Evolutionary conservation across 495 filamentous ascomycete genomes (phyloP).

Genomic region (Talaromyces thailandensis): DNA sequence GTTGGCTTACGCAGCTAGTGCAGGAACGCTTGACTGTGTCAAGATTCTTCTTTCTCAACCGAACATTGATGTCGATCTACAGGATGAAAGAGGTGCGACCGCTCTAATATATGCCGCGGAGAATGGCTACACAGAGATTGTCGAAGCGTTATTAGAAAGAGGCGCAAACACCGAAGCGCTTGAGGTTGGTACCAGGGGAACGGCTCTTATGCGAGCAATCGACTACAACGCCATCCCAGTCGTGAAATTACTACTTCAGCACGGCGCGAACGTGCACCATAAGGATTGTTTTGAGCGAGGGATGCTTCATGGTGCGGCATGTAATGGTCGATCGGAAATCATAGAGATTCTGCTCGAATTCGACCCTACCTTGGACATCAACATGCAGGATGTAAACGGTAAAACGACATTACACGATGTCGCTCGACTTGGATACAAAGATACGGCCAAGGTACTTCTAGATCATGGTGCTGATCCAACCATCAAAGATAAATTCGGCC

Average conservation of each 20-base stretch:
- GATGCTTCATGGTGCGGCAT: slow-evolving; percentile 1
- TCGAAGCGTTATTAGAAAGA: neutral
- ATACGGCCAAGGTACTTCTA: slow-evolving; percentile 10
- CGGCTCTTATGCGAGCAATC: neutral
- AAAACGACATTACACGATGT: slow-evolving; percentile 13
- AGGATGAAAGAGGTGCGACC: neutral
- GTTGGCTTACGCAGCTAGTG: neutral
- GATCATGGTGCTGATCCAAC: slow-evolving; percentile 13
- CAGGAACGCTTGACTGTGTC: neutral
- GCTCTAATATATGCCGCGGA: neutral
- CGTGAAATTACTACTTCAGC: neutral
- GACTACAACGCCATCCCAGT: neutral
- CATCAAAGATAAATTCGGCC: slow-evolving; percentile 7
- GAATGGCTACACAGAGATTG: neutral
- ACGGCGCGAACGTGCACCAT: neutral
- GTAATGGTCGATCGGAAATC: neutral
- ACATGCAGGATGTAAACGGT: slow-evolving; percentile 4
- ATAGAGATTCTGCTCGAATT: slow-evolving; percentile 1
- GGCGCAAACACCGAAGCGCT: neutral
- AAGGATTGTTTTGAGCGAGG: neutral
- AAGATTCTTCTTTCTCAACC: neutral
- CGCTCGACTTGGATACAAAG: slow-evolving; percentile 6
- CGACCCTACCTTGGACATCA: neutral
- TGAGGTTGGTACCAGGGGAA: neutral
- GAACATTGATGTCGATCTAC: neutral